Evolutionary conservation across 2,329 filamentous ascomycete species (phyloP).

Genomic region (Sporothrix schenckii): DNA sequence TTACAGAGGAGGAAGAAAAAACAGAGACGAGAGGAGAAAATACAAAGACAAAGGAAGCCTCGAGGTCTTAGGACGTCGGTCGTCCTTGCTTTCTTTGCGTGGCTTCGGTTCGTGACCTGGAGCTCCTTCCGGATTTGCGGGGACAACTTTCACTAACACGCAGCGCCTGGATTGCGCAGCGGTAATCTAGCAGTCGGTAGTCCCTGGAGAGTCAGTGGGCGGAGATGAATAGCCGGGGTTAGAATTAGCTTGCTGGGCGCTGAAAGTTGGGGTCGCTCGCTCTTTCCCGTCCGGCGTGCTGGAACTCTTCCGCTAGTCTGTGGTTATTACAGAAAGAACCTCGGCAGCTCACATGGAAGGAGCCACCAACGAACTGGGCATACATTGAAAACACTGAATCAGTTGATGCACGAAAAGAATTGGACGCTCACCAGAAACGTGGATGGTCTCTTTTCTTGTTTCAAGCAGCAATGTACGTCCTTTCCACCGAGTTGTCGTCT

Average conservation of each 20-base stretch:
- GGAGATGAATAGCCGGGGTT: conserved; percentile 20
- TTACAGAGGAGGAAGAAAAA: neutral
- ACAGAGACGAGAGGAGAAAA: neutral
- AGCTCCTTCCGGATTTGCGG: conserved; percentile 20
- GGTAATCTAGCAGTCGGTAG: neutral
- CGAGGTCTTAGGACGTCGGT: neutral
- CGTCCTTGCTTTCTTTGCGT: neutral
- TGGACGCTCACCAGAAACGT: too few relatives aligned
- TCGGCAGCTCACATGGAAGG: neutral
- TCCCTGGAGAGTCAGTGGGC: neutral
- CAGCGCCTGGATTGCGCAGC: neutral
- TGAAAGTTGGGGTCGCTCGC: neutral
- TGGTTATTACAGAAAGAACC: neutral
- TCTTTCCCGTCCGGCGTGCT: neutral
- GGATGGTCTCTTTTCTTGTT: neutral
- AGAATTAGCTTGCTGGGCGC: neutral
- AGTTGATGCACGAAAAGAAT: neutral
- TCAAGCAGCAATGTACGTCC: neutral
- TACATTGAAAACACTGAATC: neutral
- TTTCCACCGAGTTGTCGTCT: conserved; percentile 1
- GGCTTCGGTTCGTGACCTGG: conserved; percentile 11
- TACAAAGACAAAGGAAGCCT: neutral
- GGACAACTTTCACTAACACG: neutral
- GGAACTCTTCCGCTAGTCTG: neutral
- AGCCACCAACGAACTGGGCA: neutral